phyloP scores from a whole-genome alignment of 176 grass and related monocot genomes.

The Bothriochloa decipiens region DNA sequence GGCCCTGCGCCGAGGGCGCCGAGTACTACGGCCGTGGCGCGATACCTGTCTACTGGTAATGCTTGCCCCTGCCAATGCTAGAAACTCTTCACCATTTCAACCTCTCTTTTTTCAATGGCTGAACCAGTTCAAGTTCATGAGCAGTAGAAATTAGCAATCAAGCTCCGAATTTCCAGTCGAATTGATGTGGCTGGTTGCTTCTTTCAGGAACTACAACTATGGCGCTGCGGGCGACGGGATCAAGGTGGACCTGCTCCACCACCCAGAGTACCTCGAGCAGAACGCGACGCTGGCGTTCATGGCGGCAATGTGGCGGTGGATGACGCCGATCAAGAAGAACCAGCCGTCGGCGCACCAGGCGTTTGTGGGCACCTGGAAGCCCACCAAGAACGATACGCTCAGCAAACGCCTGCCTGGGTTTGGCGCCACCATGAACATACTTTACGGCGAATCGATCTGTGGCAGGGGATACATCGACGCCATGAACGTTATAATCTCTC shows the following conservation, averaged over 20 bases:
- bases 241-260: conserved; percentile 66
- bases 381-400: conserved; percentile 81
- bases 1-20: conserved; percentile 67
- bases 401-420: conserved; percentile 70
- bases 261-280: conserved; percentile 92
- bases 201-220: conserved; percentile 88
- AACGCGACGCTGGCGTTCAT: conserved; percentile 88
- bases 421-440: conserved; percentile 92
- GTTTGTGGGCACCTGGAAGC: conserved; percentile 85
- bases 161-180: not conserved
- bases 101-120: not conserved
- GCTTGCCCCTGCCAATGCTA: not conserved
- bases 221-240: conserved; percentile 59
- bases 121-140: not conserved
- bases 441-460: conserved; percentile 71
- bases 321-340: conserved; percentile 90
- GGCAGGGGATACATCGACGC: conserved; percentile 67
- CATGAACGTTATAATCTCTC: conserved; percentile 87
- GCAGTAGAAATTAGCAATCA: not conserved
- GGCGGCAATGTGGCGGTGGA: conserved; percentile 94
- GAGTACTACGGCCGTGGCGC: conserved; percentile 93
- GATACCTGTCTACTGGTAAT: conserved; percentile 77
- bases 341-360: conserved; percentile 87
- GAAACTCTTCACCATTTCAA: not conserved
- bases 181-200: not conserved